These are phyloP conservation scores for Sphagnum contortum DNA, from an alignment of 225 moss, liverwort and hornwort genomes.

Conservation along the genomic window DNA sequence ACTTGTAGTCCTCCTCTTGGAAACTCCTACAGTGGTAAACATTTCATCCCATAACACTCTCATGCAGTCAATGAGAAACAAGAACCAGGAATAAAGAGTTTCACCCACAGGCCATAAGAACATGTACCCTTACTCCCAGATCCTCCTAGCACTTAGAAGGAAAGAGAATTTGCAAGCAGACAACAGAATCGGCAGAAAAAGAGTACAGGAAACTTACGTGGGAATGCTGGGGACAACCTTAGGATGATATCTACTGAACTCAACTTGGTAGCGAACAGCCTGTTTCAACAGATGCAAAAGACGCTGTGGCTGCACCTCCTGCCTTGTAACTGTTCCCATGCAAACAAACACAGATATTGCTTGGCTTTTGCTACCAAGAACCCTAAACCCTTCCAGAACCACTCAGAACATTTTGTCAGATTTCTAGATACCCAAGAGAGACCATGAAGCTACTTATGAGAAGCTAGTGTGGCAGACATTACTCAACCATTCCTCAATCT, in stretches of 20 bases:
- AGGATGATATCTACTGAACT: slow-evolving; percentile 96
- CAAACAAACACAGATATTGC: not conserved
- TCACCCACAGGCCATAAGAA: no score
- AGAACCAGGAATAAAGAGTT: no score
- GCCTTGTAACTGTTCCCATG: slow-evolving; percentile 64
- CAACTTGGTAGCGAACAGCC: slow-evolving; percentile 90
- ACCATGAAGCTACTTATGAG: not conserved
- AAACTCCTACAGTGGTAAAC: no score
- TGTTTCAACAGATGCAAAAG: slow-evolving; percentile 81
- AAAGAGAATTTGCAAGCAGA: not conserved
- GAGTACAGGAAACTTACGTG: slow-evolving; percentile 38
- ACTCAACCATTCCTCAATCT: no score
- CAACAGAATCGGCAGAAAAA: not conserved
- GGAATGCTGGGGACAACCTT: slow-evolving; percentile 91
- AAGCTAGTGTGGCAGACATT: no score
- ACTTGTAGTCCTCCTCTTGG: no score
- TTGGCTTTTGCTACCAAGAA: not conserved
- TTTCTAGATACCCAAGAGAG: no score
- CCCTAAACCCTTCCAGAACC: not conserved
- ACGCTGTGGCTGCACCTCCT: slow-evolving; percentile 86
- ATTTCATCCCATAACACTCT: no score
- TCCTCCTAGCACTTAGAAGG: not conserved
- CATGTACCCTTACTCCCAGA: no score
- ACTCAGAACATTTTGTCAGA: no score
- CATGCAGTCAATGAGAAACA: no score